Percentiles rank a stretch among this genome's conserved stretches.
Conservation (phyloP, 2,329 filamentous ascomycete species). For the Sporothrix euskadiensis region DNA sequence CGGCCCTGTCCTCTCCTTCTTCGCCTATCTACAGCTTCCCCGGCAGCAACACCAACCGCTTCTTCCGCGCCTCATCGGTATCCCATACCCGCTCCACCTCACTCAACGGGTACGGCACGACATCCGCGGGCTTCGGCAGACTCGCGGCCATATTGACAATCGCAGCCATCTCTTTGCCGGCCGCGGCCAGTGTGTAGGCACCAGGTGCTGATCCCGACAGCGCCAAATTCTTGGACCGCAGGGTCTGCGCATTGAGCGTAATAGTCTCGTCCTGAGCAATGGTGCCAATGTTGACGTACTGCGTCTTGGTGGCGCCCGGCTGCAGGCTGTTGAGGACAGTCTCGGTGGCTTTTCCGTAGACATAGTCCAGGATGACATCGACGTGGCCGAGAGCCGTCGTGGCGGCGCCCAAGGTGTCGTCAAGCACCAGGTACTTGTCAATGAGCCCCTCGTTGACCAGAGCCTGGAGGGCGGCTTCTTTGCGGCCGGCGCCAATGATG, state of each 20-base stretch:
- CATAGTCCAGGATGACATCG: constrained; percentile 59
- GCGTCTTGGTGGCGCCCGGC: constrained; percentile 41
- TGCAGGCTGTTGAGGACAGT: constrained; percentile 53
- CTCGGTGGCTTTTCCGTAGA: constrained; percentile 51
- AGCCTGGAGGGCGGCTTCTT: constrained; percentile 44
- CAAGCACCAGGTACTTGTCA: constrained; percentile 49
- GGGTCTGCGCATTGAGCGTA: constrained; percentile 44
- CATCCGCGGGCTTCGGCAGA: constrained; percentile 25
- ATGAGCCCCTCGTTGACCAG: constrained; percentile 40
- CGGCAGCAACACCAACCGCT: constrained; percentile 29
- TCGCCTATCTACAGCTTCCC: neutral
- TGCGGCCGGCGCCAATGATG: constrained; percentile 55
- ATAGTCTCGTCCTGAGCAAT: constrained; percentile 44
- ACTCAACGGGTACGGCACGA: constrained; percentile 26
- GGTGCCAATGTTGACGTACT: constrained; percentile 56
- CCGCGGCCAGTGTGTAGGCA: constrained; percentile 42
- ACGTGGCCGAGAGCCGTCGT: constrained; percentile 49
- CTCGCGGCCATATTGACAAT: constrained; percentile 25
- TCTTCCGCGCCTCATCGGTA: constrained; percentile 29
- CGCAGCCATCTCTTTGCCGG: constrained; percentile 37
- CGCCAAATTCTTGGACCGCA: constrained; percentile 53
- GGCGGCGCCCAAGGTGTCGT: constrained; percentile 45
- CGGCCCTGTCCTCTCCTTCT: neutral
- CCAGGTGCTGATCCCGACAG: constrained; percentile 50
- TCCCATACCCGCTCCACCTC: constrained; percentile 26